Conservation (phyloP, 2,329 filamentous ascomycete species). For the Emericellopsis cladophorae region DNA sequence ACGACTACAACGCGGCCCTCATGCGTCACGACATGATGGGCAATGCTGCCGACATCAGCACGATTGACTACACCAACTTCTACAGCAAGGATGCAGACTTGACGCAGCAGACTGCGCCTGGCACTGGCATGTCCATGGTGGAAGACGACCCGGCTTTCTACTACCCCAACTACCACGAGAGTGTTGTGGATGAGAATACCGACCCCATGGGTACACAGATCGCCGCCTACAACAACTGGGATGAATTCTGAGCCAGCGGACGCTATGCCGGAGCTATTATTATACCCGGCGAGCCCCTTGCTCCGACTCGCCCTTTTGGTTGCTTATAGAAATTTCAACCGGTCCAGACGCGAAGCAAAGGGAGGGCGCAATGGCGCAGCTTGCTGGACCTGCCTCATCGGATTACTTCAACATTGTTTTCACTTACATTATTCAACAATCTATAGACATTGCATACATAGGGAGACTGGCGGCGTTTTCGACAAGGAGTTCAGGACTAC, state of each 20-base stretch:
- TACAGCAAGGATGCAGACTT: constrained; percentile 31
- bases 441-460: no score
- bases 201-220: constrained; percentile 16
- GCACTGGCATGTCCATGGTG: constrained; percentile 31
- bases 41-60: constrained; percentile 29
- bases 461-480: no score
- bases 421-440: no score
- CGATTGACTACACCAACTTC: constrained; percentile 43
- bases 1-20: constrained; percentile 31
- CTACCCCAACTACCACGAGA: constrained; percentile 19
- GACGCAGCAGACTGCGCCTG: constrained; percentile 8
- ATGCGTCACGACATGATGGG: constrained; percentile 32
- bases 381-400: no score
- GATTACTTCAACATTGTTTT: no score
- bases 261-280: neutral
- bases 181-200: constrained; percentile 21
- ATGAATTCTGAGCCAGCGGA: no score
- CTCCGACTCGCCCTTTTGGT: no score
- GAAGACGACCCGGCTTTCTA: constrained; percentile 38
- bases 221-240: no score
- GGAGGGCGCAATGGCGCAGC: no score
- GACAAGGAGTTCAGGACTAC: no score
- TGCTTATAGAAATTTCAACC: no score
- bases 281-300: neutral
- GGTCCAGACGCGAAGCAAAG: no score